Evolutionary conservation across 2,329 filamentous ascomycete species (phyloP), one percentile per base, ranked within the genome.

Genomic region (Monilinia polystroma): DNA sequence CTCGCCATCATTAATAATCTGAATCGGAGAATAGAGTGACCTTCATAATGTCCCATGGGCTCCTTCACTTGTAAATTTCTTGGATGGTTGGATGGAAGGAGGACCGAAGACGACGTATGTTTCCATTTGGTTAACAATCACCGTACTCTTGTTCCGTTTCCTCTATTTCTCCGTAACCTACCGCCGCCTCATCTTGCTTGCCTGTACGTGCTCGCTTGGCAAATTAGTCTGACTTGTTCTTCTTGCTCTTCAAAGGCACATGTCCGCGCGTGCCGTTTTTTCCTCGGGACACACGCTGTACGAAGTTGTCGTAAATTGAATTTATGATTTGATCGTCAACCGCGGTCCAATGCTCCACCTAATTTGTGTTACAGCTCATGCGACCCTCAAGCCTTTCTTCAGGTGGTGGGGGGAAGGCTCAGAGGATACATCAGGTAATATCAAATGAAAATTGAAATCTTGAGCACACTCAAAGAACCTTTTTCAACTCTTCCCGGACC

Each of bases 311-410:
- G 43, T 58, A 65, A 65, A 65, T 65, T 59, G 64, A 49, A 66
- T 63, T 49, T n/a, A 55, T 66, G 64, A 66, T 66, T 69, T 69
- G 69, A 71, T 72, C 68, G 69, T 68, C 69, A 69, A 68, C 60
- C 66, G 66, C 66, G 66, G 69, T 68, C 65, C 68, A 70, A 51
- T 43, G 56, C 58, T 70, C 56, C 67, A 68, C 69, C 64, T 63
- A 64, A 52, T 66, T 68, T 66, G 64, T 23, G 63, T 66, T 66
- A 67, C 70, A 70, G 53, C 66, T 67, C 67, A 69, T 72, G 70
- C 70, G 68, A 69, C 69, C 68, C 53, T 67, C 63, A 69, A 66
- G 64, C 64, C 64, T 63, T 41, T 65, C 38, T 41, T 38, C 43
- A 59, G 32, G 64, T 66, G 64, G 64, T 62, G 55, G 49, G 64